Percentiles rank a stretch among this genome's conserved stretches.
phyloP scores from a whole-genome alignment of 345 rosid genomes.

The Eucalyptus cloeziana region DNA sequence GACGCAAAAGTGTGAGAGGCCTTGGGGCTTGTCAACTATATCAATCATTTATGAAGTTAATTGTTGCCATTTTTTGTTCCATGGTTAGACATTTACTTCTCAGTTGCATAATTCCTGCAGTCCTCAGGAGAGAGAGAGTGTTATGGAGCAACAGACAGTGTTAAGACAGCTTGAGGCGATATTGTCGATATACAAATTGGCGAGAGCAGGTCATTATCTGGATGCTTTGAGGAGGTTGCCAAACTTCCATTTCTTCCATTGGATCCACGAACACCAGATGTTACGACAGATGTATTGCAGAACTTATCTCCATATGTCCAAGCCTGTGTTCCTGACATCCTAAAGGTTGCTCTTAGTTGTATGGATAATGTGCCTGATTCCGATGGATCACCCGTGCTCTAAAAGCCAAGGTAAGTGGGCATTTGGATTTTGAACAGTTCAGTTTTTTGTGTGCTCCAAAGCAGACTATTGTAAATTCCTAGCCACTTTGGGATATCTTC shows the following conservation, averaged over 20 bases:
- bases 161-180: conserved; percentile 95
- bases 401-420: conserved; percentile 73
- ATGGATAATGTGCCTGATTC: conserved; percentile 79
- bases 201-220: conserved; percentile 48
- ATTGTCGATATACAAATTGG: conserved; percentile 66
- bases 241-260: conserved; percentile 82
- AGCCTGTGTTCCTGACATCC: conserved; percentile 79
- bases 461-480: background rate
- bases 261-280: conserved; percentile 73
- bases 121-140: conserved; percentile 66
- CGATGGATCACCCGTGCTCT: conserved; percentile 82
- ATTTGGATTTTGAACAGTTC: background rate
- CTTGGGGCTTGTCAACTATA: background rate
- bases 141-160: conserved; percentile 78
- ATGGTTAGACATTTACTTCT: background rate
- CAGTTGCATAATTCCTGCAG: conserved; percentile 19
- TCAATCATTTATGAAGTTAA: background rate
- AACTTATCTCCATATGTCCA: conserved; percentile 76
- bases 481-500: background rate
- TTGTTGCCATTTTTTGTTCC: background rate
- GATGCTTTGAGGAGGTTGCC: conserved; percentile 92
- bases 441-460: background rate
- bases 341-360: conserved; percentile 74
- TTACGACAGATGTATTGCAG: conserved; percentile 36
- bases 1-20: background rate